A percentile compares a stretch with the other conserved stretches of the same genome.
Conservation (phyloP, 75 land plant species). For the Cryptomeria japonica region DNA sequence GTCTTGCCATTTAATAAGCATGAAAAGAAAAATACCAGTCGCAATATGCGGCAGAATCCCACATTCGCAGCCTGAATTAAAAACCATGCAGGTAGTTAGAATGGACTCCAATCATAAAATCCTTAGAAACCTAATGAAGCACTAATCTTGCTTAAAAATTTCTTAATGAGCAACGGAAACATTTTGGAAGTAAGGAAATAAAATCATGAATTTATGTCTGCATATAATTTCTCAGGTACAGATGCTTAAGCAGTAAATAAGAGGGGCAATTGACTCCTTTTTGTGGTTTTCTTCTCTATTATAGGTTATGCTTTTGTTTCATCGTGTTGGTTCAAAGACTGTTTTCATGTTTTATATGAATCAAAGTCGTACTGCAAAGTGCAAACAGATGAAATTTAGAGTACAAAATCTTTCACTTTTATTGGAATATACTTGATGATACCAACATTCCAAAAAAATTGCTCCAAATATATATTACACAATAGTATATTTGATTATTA, state of each 20-base stretch:
- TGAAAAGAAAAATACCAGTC: slow-evolving; percentile 49
- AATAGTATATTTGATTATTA: too few species aligned
- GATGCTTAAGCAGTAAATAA: background rate
- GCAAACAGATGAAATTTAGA: background rate
- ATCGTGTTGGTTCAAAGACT: background rate
- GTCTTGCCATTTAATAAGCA: background rate
- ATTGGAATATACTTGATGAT: too few species aligned
- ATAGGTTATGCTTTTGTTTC: background rate
- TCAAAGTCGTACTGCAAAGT: background rate
- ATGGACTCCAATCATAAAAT: slow-evolving; percentile 1
- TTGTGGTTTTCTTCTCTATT: background rate
- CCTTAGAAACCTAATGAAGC: background rate
- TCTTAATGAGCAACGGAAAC: background rate
- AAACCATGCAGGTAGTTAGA: slow-evolving; percentile 2
- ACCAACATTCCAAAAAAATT: too few species aligned
- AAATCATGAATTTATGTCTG: background rate
- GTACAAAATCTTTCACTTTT: background rate
- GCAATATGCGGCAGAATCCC: slow-evolving; percentile 70
- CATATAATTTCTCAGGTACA: background rate
- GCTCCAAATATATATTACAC: too few species aligned
- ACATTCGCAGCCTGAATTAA: slow-evolving; percentile 79
- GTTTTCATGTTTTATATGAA: background rate
- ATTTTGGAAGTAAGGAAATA: background rate
- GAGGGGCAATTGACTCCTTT: background rate
- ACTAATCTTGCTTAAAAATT: background rate